Conservation (phyloP, 2,329 filamentous ascomycete species). For the Thelonectria olida region DNA sequence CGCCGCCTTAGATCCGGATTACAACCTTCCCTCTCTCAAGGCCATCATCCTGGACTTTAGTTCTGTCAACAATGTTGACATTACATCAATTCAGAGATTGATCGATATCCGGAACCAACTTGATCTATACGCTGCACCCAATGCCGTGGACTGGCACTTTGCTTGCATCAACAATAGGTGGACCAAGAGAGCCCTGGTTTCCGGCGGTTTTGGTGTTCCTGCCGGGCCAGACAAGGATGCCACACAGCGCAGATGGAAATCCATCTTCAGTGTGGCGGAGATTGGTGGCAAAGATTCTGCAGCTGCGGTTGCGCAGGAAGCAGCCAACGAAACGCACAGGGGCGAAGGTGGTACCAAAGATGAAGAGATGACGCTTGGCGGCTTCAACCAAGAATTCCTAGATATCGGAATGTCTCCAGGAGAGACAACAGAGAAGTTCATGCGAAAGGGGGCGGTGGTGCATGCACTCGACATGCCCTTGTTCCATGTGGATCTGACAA, state of each 20-base stretch:
- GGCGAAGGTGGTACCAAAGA: constrained; percentile 46
- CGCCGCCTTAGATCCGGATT: constrained; percentile 40
- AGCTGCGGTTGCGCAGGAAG: constrained; percentile 72
- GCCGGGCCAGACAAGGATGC: constrained; percentile 54
- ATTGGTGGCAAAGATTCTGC: constrained; percentile 78
- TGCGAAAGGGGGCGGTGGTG: constrained; percentile 70
- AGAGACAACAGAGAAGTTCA: constrained; percentile 46
- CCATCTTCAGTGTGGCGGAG: constrained; percentile 94
- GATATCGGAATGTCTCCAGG: constrained; percentile 32
- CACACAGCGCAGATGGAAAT: constrained; percentile 79
- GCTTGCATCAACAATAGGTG: constrained; percentile 90
- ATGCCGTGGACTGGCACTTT: constrained; percentile 93
- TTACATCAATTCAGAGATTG: constrained; percentile 90
- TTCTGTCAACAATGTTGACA: constrained; percentile 91
- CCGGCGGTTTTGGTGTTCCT: constrained; percentile 89
- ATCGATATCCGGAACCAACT: constrained; percentile 96
- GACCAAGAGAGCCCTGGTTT: constrained; percentile 89
- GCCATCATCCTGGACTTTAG: constrained; percentile 96
- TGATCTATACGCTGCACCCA: constrained; percentile 82
- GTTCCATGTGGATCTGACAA: constrained; percentile 93
- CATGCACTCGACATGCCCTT: constrained; percentile 89
- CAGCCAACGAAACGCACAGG: constrained; percentile 55
- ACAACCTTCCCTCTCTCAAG: constrained; percentile 75
- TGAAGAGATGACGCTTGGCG: constrained; percentile 48
- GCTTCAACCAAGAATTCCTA: constrained; percentile 9